Evolutionary conservation across 495 filamentous ascomycete genomes (phyloP), one percentile per base, ranked within the genome.

Genomic region (Jackrogersella minutella): DNA sequence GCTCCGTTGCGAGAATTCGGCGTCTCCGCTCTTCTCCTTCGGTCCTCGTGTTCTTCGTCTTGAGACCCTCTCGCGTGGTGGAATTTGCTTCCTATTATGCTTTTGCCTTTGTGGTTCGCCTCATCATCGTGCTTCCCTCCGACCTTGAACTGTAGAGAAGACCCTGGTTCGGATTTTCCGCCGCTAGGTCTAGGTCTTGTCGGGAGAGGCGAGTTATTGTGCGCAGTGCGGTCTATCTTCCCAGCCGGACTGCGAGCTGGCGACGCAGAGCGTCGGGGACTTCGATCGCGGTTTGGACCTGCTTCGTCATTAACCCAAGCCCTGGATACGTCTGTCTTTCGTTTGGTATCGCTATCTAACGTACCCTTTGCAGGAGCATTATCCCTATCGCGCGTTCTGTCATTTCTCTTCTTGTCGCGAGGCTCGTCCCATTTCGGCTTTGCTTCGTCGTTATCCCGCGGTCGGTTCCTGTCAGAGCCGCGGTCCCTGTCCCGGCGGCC

Each of bases 91-190:
- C 56, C 50, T 0, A n/a, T 22, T 19, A 13, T 19, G 14, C 73
- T 54, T 79, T 79, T 70, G 73, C 69, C 41, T 74, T 80, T 78
- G 77, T 78, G 51, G 74, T 74, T 67, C 50, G 54, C 30, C n/a
- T 81, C 69, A 13, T 75, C 77, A n/a, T 77, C 76, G 7, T 79
- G 72, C 21, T 68, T 50, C 34, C 71, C 76, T 24, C 62, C 47
- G 3, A 76, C 79, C 49, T 73, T 80, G 55, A 78, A 76, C 1
- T 79, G 77, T 2, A 80, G 54, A 5, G 72, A 63, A 39, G 52
- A 14, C 37, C 56, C 43, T 51, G 30, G 60, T 62, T 22, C 67
- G 69, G 34, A 43, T 31, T 65, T 72, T 33, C 31, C 58, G 70
- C 31, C 24, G 24, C 28, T 46, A n/a, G 49, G 66, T 30, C 72